Conservation (phyloP, 2,329 filamentous ascomycete genomes). For the Rhytidhysteron rufulum region DNA sequence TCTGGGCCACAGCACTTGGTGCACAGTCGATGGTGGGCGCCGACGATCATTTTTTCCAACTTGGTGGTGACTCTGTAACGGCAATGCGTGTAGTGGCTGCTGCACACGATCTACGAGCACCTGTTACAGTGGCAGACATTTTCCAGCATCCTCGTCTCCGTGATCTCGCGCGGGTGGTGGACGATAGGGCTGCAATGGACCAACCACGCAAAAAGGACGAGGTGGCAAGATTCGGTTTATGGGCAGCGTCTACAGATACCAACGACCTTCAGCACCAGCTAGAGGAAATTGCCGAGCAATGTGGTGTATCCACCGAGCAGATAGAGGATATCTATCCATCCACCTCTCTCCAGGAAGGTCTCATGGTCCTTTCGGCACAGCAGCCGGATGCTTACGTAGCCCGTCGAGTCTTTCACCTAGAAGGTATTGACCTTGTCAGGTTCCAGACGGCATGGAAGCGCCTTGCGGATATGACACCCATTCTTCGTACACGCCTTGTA, state of each 20-base stretch:
- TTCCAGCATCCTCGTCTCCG: slow-evolving; percentile 36
- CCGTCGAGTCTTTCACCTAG: slow-evolving; percentile 35
- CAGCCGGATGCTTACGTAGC: slow-evolving; percentile 52
- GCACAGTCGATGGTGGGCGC: slow-evolving; percentile 32
- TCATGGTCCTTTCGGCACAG: slow-evolving; percentile 53
- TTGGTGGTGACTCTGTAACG: slow-evolving; percentile 36
- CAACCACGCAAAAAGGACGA: no score
- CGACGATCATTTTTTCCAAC: slow-evolving; percentile 32
- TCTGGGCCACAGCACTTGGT: slow-evolving; percentile 7
- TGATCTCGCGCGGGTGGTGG: slow-evolving; percentile 47
- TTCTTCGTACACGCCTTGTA: slow-evolving; percentile 39
- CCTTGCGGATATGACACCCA: slow-evolving; percentile 36
- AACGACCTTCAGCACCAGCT: slow-evolving; percentile 33
- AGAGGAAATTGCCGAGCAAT: slow-evolving; percentile 7
- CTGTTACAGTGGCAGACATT: slow-evolving; percentile 51
- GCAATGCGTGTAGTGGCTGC: slow-evolving; percentile 36
- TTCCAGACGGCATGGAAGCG: slow-evolving; percentile 42
- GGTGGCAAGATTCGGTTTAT: slow-evolving; percentile 31
- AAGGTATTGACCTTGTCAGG: neutral
- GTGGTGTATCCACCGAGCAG: slow-evolving; percentile 14
- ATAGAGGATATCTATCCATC: slow-evolving; percentile 53
- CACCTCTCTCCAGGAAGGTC: slow-evolving; percentile 52
- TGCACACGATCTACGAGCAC: slow-evolving; percentile 40
- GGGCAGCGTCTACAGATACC: slow-evolving; percentile 17
- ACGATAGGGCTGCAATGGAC: slow-evolving; percentile 13